Base-by-base conservation (phyloP, 176 grass and related monocot genomes). In the Thalia dealbata region DNA sequence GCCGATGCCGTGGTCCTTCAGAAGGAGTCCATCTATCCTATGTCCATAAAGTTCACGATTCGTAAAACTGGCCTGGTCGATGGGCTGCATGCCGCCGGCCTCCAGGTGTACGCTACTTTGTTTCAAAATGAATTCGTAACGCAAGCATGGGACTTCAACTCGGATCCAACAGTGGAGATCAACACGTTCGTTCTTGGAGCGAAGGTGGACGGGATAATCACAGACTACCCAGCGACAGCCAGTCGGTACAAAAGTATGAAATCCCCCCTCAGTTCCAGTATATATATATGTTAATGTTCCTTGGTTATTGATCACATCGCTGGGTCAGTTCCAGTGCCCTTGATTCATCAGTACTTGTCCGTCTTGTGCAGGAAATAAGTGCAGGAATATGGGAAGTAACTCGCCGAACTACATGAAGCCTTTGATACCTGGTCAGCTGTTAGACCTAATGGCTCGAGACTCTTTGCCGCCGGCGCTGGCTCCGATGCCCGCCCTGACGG, bases 181-280 rank as follows among this genome's bases (percentile, higher is more conserved):
- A 97, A 97, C 82, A 67, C 48, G 73, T 92, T 82, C 82, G 79
- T 84, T 72, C 25, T 65, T 27, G 55, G 58, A 52, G 58, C 84
- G 74, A 55, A 61, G 0, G 30, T 90, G n/a, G 81, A 87, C 73
- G 93, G 93, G 18, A 28, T 92, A 18, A 88, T 97, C 18, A 97
- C 93, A 10, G 89, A 97, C 76, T 97, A 86, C 60, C 93, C 93
- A 0, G 82, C 61, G 73, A 97, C 93, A 18, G 93, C 71, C 54
- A 76, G 48, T 64, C 84, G 82, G 77, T 92, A 97, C 83, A 90
- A 86, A 83, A 83, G 93, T 97, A 82, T 73, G 85, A 79, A 63
- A n/a, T n/a, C n/a, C n/a, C n/a, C n/a, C n/a, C n/a, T n/a, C n/a
- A n/a, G n/a, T 11, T 23, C 70, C 54, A n/a, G n/a, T n/a, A n/a